A percentile compares a stretch with the other conserved stretches of the same genome.
phyloP scores from a whole-genome alignment of 1,139 yeast species.

The Candida sp. region DNA sequence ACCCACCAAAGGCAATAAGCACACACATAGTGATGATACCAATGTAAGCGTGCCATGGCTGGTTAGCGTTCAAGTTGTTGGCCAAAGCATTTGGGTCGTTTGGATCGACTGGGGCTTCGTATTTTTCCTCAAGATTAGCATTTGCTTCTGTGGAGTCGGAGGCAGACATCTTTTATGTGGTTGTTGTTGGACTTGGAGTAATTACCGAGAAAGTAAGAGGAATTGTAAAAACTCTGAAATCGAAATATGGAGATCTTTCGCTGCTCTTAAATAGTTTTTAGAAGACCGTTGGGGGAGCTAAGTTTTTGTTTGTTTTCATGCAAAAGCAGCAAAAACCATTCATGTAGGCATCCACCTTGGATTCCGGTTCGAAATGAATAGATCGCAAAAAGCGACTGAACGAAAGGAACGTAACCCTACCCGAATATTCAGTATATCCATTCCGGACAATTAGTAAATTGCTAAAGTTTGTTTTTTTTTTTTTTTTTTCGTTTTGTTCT shows the following conservation, averaged over 20 bases:
- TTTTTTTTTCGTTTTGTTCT: background rate
- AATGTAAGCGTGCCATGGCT: slow-evolving; percentile 10
- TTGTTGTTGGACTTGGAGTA: background rate
- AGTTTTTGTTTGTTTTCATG: background rate
- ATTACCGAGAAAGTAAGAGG: background rate
- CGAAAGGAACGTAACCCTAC: background rate
- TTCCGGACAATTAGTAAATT: background rate
- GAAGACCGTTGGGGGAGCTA: background rate
- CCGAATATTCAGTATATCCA: background rate
- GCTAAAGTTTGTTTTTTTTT: background rate
- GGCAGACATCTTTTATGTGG: slow-evolving; percentile 4
- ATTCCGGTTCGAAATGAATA: background rate
- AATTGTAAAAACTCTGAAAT: background rate
- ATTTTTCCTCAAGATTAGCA: slow-evolving; percentile 6
- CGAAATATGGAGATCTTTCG: background rate
- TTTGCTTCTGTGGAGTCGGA: slow-evolving; percentile 3
- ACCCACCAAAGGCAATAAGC: slow-evolving; percentile 64
- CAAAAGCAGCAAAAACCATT: background rate
- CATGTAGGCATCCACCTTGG: background rate
- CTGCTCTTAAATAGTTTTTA: background rate
- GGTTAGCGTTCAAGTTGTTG: slow-evolving; percentile 6
- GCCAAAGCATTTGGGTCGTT: background rate
- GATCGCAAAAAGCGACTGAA: background rate
- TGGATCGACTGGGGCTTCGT: background rate
- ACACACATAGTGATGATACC: slow-evolving; percentile 28